Percentiles rank a stretch among this genome's conserved stretches.
Conservation (phyloP, 768 basidiomycete genomes). For the Rhodotorula babjevae region DNA sequence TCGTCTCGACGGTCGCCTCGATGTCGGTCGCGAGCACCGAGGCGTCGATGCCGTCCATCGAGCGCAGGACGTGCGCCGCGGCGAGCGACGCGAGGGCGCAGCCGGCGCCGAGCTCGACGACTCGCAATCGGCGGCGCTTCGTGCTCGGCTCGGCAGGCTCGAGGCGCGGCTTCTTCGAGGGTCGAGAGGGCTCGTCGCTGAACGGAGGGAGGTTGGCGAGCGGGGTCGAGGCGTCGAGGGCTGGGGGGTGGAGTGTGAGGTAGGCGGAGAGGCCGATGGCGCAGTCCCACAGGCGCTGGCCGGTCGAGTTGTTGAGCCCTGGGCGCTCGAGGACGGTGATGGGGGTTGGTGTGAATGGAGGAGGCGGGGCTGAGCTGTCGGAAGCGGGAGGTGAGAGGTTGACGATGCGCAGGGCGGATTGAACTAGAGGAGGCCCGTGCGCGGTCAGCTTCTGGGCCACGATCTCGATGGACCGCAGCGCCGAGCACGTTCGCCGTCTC, state of each 20-base stretch:
- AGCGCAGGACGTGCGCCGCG: background rate
- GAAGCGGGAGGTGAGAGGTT: background rate
- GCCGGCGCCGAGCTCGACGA: constrained; percentile 41
- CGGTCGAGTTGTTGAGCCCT: constrained; percentile 37
- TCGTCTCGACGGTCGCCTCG: constrained; percentile 34
- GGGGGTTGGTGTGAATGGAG: background rate
- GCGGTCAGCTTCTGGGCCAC: too few species aligned
- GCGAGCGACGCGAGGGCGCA: constrained; percentile 35
- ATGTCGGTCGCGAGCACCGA: constrained; percentile 34
- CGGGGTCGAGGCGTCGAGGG: background rate
- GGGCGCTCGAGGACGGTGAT: constrained; percentile 31
- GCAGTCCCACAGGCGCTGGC: constrained; percentile 38
- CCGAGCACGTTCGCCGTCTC: too few species aligned
- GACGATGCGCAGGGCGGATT: background rate
- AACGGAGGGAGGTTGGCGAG: background rate
- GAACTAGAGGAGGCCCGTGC: too few species aligned
- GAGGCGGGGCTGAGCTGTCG: too few species aligned
- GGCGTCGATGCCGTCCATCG: background rate
- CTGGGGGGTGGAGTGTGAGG: constrained; percentile 16
- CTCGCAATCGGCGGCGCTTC: background rate
- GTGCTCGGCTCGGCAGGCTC: background rate
- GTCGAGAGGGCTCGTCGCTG: too few species aligned
- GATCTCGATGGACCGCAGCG: too few species aligned
- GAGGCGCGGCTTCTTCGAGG: background rate
- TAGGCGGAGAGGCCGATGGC: constrained; percentile 29